Conservation (phyloP, 306 rosid species). For the Hylodesmum podocarpum region DNA sequence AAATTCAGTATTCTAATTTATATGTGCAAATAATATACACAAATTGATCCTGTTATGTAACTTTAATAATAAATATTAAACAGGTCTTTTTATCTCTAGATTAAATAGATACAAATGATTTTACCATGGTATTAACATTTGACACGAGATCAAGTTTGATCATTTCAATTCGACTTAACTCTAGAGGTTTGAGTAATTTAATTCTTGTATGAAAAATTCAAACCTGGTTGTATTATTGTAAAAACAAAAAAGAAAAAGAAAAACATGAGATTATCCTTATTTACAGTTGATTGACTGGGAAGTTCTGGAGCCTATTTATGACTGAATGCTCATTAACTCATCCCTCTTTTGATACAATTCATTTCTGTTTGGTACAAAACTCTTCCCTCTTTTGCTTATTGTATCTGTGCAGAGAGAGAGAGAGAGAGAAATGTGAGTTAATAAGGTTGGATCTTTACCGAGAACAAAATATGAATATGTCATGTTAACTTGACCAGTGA, state of each 20-base stretch:
- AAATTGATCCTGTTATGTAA: too few relatives aligned
- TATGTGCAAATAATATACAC: too few relatives aligned
- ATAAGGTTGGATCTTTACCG: conserved; percentile 43
- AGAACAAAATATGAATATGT: conserved; percentile 44
- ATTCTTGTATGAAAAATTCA: too few relatives aligned
- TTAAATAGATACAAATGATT: neutral
- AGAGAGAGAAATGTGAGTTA: conserved; percentile 8
- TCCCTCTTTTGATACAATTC: neutral
- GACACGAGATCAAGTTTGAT: conserved; percentile 19
- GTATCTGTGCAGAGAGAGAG: conserved; percentile 15
- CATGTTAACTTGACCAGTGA: conserved; percentile 53
- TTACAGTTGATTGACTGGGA: conserved; percentile 24
- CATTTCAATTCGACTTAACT: too few relatives aligned
- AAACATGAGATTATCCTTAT: conserved; percentile 16
- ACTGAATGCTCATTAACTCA: conserved; percentile 29
- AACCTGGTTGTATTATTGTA: too few relatives aligned
- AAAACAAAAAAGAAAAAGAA: too few relatives aligned
- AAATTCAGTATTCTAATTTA: too few relatives aligned
- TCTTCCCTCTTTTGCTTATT: neutral
- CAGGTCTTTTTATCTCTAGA: too few relatives aligned
- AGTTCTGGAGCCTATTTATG: conserved; percentile 31
- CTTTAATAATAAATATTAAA: too few relatives aligned
- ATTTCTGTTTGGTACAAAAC: neutral
- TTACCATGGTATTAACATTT: neutral
- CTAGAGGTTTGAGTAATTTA: too few relatives aligned